Conservation (phyloP, 495 filamentous ascomycete species). For the Aspergillus carlsbadensis region DNA sequence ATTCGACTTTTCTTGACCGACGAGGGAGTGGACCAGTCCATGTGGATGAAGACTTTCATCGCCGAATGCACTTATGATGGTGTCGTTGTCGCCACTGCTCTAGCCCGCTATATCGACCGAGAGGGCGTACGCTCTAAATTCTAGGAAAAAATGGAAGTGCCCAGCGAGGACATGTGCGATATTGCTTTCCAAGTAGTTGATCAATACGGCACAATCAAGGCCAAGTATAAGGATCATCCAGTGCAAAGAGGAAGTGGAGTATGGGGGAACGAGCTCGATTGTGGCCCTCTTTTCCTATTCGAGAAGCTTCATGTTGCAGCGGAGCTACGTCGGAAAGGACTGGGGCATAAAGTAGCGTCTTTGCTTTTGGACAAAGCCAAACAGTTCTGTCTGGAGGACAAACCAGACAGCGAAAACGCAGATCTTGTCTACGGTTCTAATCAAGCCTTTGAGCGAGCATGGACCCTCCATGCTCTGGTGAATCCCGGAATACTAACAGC, state of each 20-base stretch:
- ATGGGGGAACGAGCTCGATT: conserved; percentile 30
- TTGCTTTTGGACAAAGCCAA: too few relatives aligned
- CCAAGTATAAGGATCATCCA: conserved; percentile 27
- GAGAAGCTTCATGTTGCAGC: conserved; percentile 23
- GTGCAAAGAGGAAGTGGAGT: conserved; percentile 31
- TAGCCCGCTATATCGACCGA: conserved; percentile 22
- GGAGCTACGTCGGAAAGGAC: not conserved
- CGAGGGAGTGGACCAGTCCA: conserved; percentile 10
- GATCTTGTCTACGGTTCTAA: conserved; percentile 14
- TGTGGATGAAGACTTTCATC: conserved; percentile 20
- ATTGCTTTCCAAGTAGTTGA: conserved; percentile 28
- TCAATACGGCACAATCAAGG: conserved; percentile 31
- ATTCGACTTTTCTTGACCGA: conserved; percentile 19
- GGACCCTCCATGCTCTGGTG: conserved; percentile 22
- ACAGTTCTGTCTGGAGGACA: not conserved
- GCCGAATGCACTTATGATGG: conserved; percentile 23
- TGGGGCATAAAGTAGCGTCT: conserved; percentile 11
- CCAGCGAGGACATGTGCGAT: conserved; percentile 12
- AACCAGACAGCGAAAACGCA: conserved; percentile 8
- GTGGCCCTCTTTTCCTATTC: conserved; percentile 29
- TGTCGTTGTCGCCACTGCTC: conserved; percentile 18
- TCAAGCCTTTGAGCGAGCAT: conserved; percentile 13
- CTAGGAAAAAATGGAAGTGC: conserved; percentile 21
- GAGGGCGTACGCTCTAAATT: conserved; percentile 18
- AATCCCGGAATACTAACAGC: conserved; percentile 24